Conservation (phyloP, 1,139 yeast species). For the Suhomyces chickasaworum region DNA sequence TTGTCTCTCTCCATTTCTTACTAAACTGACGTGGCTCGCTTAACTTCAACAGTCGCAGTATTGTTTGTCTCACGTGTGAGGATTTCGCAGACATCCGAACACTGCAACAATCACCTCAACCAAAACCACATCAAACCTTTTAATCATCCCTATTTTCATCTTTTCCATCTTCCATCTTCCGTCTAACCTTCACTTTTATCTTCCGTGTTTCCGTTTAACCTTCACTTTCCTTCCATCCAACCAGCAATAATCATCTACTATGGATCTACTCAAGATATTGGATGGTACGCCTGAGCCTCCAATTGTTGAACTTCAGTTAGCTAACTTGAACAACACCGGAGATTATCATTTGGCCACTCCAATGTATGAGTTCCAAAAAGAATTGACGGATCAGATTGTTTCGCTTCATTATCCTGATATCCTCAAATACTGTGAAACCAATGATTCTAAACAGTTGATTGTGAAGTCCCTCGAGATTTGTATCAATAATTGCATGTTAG, state of each 20-base stretch:
- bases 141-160: too few species aligned
- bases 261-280: constrained; percentile 76
- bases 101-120: not conserved
- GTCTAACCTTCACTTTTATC: not conserved
- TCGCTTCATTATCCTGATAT: constrained; percentile 91
- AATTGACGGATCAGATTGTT: constrained; percentile 89
- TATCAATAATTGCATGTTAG: constrained; percentile 72
- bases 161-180: too few species aligned
- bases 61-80: not conserved
- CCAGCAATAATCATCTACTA: too few species aligned
- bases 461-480: constrained; percentile 71
- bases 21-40: not conserved
- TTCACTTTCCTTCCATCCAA: not conserved
- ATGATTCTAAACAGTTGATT: constrained; percentile 56
- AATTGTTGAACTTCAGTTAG: constrained; percentile 56
- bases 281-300: constrained; percentile 89
- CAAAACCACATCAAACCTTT: too few species aligned
- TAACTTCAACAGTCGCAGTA: not conserved
- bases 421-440: constrained; percentile 79
- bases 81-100: not conserved
- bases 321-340: constrained; percentile 48
- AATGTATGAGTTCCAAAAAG: constrained; percentile 85
- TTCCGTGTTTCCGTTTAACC: not conserved
- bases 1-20: too few species aligned
- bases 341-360: constrained; percentile 86